Percentiles rank a stretch among this genome's conserved stretches.
Conservation (phyloP, 768 basidiomycete genomes). For the Candolleomyces aberdarensis region DNA sequence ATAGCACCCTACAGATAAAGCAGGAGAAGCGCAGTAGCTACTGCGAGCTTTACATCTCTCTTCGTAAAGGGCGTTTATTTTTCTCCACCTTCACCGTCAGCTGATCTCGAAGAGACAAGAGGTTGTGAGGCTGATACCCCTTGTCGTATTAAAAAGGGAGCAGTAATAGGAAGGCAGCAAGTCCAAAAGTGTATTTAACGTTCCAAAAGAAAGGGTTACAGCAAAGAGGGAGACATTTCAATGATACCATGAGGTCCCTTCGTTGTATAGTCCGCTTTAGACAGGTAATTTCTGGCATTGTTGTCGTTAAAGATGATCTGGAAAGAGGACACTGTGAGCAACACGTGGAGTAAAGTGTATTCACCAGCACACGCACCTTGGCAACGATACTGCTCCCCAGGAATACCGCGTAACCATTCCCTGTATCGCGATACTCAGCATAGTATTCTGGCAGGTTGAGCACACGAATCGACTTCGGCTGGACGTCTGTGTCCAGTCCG, state of each 20-base stretch:
- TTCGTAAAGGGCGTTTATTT: not conserved
- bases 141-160: not conserved
- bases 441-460: slow-evolving; percentile 85
- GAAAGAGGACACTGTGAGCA: slow-evolving; percentile 7
- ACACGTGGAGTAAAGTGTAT: not conserved
- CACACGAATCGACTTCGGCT: slow-evolving; percentile 61
- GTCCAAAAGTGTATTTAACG: not conserved
- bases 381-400: slow-evolving; percentile 82
- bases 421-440: slow-evolving; percentile 83
- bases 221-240: slow-evolving; percentile 70
- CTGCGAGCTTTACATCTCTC: too few species aligned
- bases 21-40: too few species aligned
- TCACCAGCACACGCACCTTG: slow-evolving; percentile 49
- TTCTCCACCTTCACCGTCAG: not conserved
- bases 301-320: slow-evolving; percentile 76
- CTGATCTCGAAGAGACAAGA: not conserved
- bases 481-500: slow-evolving; percentile 68
- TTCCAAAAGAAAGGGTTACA: slow-evolving; percentile 35
- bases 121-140: not conserved
- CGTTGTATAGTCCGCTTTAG: slow-evolving; percentile 72
- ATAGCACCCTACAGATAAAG: too few species aligned
- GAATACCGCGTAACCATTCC: slow-evolving; percentile 79
- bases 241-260: slow-evolving; percentile 74
- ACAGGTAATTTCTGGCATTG: slow-evolving; percentile 65
- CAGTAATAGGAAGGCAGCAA: not conserved